Evolutionary conservation across 2,329 filamentous ascomycete genomes (phyloP), one percentile per base, ranked within the genome.

Genomic region (Aspergillus latus): DNA sequence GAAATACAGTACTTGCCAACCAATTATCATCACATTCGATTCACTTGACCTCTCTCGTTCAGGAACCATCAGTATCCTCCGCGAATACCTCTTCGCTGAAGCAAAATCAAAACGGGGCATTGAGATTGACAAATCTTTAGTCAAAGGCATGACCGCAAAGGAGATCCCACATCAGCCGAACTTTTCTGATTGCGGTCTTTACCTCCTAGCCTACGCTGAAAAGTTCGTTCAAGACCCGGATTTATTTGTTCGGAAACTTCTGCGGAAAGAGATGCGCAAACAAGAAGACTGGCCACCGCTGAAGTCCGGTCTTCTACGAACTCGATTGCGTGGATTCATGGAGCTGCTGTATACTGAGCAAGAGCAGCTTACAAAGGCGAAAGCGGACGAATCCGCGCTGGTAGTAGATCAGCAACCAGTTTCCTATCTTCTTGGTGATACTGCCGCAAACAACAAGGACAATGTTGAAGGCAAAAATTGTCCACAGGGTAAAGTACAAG

Each of bases 111-210:
- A 85, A 66, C 78, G 77, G n/a, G 68, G 72, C 11, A 73, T 82
- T 59, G 70, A 76, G 4, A 75, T 82, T 11, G 69, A 78, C 9
- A 68, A 72, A n/a, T 72, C 70, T 4, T 64, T 74, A 9, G 73
- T 84, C 53, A 77, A 78, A 59, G 84, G 83, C 3, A 85, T 89
- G 78, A 91, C 85, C 39, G 90, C 89, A 4, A 88, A 84, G 58
- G 80, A 82, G 6, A 87, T 97, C 11, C 93, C 94, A 0, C 76
- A 83, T 59, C 94, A 99, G 71, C 76, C 84, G 48, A 97, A 99
- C 68, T 89, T 82, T 64, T 92, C 84, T 59, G 94, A 99, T 69
- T 99, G 94, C 66, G 94, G 94, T 7, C 77, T 97, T 0, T 99
- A 89, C 64, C 77, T 97, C 2, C 77, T 97, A 3, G 88, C 87